Evolutionary conservation across 2,329 filamentous ascomycete genomes (phyloP), one percentile per base, ranked within the genome.

Genomic region (Huntiella moniliformis): DNA sequence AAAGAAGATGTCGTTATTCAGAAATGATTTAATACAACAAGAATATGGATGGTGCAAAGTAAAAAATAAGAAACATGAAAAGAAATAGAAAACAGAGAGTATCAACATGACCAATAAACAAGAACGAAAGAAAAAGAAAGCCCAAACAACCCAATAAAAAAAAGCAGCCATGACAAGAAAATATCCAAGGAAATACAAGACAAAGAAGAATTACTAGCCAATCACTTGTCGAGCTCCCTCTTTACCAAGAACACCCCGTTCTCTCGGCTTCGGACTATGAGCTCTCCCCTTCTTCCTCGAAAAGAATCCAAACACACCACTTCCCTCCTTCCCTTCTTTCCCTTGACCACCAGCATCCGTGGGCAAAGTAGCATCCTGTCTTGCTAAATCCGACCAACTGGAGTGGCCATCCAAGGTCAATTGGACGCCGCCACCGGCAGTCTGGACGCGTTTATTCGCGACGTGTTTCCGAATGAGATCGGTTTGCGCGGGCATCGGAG

Each of bases 191-290:
- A 28, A 28, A 28, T 2, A 6, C 7, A 28, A 28, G 22, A 28
- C 22, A 28, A 28, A 8, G 22, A 28, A 28, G n/a, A n/a, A 15
- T 40, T 33, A n/a, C 52, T 66, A 82, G 54, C 74, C 78, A 57
- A 88, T 80, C 47, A 88, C 73, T 52, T 85, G 79, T 58, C 91
- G 72, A 8, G 91, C 87, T 12, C 91, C 91, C 60, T 96, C 87
- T 58, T 96, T 96, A 48, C 91, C 91, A 49, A 98, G 59, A 5
- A 98, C 87, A 49, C 91, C 91, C 46, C 85, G 74, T 63, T 96
- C 87, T 60, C 85, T 88, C 18, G 87, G 87, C 64, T 94, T 95
- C 1, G 91, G 91, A 58, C 86, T 95, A 61, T 86, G 78, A 46
- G 86, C 85, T 52, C 87, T 71, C 22, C 87, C 85, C 66, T 84